Conservation (phyloP, 179 eudicot genomes). For the Vitellaria paradoxa region DNA sequence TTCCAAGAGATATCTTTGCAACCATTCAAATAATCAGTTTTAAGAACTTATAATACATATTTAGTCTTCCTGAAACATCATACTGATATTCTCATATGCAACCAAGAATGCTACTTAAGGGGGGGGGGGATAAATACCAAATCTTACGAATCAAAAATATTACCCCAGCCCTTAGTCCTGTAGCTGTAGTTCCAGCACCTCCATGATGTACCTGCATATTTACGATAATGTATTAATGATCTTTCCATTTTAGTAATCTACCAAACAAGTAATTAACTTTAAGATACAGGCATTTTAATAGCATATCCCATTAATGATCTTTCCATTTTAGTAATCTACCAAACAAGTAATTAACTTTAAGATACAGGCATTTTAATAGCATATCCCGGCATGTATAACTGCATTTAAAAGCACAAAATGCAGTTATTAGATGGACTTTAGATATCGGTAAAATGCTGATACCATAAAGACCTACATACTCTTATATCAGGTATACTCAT, state of each 20-base stretch:
- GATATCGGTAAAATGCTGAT: not conserved
- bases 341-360: not conserved
- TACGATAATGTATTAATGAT: constrained; percentile 1
- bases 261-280: not conserved
- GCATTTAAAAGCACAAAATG: not conserved
- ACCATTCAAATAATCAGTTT: not conserved
- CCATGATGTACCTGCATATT: constrained; percentile 67
- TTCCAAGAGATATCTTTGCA: too few species aligned
- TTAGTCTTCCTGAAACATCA: not conserved
- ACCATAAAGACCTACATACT: too few species aligned
- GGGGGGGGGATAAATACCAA: too few species aligned
- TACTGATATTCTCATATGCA: not conserved
- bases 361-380: not conserved
- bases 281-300: not conserved
- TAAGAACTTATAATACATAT: not conserved
- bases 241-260: not conserved
- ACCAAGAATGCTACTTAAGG: not conserved
- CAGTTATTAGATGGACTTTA: not conserved
- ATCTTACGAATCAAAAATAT: constrained; percentile 21
- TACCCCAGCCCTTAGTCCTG: constrained; percentile 95
- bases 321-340: not conserved
- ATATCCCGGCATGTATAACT: not conserved
- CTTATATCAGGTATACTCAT: too few species aligned
- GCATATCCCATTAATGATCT: not conserved
- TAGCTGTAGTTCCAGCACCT: constrained; percentile 96